A percentile compares a stretch with the other conserved stretches of the same genome.
Evolutionary conservation across 2,329 filamentous ascomycete species (phyloP).

Genomic region (Truncatella angustata): DNA sequence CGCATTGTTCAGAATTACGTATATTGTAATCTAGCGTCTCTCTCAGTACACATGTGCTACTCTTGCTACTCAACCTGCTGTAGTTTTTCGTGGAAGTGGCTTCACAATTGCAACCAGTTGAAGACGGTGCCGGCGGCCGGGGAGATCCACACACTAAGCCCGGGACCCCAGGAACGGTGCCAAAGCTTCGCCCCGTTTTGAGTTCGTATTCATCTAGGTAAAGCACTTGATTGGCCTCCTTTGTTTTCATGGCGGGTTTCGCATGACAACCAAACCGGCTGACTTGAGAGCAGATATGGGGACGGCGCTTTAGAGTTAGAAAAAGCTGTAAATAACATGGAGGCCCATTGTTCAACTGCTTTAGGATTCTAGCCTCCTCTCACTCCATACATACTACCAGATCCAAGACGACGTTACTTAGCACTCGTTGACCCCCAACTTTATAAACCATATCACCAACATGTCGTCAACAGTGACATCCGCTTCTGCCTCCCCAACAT

Average conservation of each 20-base stretch:
- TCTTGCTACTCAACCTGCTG: too few species aligned
- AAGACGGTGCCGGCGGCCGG: too few species aligned
- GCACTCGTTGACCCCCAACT: neutral
- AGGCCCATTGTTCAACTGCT: too few species aligned
- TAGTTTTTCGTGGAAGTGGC: too few species aligned
- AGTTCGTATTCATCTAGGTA: neutral
- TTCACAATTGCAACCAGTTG: too few species aligned
- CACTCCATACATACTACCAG: neutral
- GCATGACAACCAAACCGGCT: neutral
- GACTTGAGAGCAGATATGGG: neutral
- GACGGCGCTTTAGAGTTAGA: too few species aligned
- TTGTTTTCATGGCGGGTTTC: neutral
- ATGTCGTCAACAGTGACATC: conserved; percentile 10
- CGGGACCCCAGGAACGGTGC: neutral
- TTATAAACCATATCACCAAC: neutral
- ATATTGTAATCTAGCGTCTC: too few species aligned
- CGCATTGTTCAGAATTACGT: too few species aligned
- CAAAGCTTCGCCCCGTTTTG: neutral
- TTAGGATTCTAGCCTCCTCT: neutral
- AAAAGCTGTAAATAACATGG: too few species aligned
- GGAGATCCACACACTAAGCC: neutral
- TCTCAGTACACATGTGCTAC: too few species aligned
- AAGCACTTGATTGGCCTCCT: neutral
- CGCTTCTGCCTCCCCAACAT: conserved; percentile 19
- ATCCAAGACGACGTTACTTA: neutral